Percentiles rank a stretch among this genome's conserved stretches.
phyloP scores from a whole-genome alignment of 2,329 filamentous ascomycete genomes.

The Claviceps citrina region DNA sequence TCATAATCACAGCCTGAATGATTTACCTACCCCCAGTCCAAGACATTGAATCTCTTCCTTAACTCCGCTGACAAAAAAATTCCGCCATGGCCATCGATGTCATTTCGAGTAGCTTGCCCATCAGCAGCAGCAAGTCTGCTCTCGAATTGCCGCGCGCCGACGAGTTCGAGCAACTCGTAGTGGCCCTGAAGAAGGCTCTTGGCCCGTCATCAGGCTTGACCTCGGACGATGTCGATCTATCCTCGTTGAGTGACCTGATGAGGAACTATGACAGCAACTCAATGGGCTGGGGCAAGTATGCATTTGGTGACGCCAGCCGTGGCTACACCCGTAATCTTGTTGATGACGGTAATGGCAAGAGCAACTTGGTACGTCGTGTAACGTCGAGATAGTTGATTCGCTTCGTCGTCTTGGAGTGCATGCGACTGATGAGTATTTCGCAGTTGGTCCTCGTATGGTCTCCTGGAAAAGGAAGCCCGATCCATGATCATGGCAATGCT shows the following conservation, averaged over 20 bases:
- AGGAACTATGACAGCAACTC: conserved; percentile 52
- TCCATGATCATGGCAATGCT: conserved; percentile 79
- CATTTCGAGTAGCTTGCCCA: conserved; percentile 13
- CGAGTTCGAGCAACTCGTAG: conserved; percentile 54
- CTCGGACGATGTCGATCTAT: conserved; percentile 65
- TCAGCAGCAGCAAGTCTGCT: conserved; percentile 10
- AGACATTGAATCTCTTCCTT: neutral
- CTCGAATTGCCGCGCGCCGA: conserved; percentile 19
- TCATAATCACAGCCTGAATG: neutral
- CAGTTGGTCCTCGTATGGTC: conserved; percentile 82
- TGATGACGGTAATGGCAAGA: conserved; percentile 72
- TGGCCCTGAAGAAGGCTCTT: conserved; percentile 56
- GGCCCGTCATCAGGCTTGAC: conserved; percentile 70
- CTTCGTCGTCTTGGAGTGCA: neutral
- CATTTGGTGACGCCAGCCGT: conserved; percentile 52
- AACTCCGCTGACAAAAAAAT: conserved; percentile 3
- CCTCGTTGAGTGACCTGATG: conserved; percentile 59
- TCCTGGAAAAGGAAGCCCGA: conserved; percentile 65
- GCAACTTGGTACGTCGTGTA: conserved; percentile 46
- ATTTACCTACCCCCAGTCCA: neutral
- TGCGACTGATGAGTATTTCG: neutral
- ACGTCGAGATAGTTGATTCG: neutral
- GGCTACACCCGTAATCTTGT: conserved; percentile 81
- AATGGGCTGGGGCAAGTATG: conserved; percentile 59
- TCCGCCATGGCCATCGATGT: conserved; percentile 22